phyloP scores from a whole-genome alignment of 2,329 filamentous ascomycete genomes.

The Aspergillus persii region DNA sequence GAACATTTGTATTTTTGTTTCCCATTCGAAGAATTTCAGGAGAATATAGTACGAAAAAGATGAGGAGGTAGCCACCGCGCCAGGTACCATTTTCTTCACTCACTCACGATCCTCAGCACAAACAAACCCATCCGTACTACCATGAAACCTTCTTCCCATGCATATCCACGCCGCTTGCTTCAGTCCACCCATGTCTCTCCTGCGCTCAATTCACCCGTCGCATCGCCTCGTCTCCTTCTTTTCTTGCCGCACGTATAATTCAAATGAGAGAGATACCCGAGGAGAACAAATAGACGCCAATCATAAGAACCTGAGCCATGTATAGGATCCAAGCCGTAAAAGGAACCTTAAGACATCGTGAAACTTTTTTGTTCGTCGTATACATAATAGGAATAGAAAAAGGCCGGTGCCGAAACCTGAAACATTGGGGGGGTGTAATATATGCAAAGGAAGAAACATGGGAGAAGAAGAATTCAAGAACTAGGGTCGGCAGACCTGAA shows the following conservation, averaged over 20 bases:
- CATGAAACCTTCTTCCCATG: slow-evolving; percentile 27
- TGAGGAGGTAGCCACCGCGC: slow-evolving; percentile 21
- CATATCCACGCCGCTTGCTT: slow-evolving; percentile 26
- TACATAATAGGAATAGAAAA: slow-evolving; percentile 37
- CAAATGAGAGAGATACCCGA: slow-evolving; percentile 34
- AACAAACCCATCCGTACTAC: slow-evolving; percentile 24
- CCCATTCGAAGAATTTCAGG: slow-evolving; percentile 21
- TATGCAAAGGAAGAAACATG: slow-evolving; percentile 39
- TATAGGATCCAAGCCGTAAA: slow-evolving; percentile 32
- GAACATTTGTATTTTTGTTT: slow-evolving; percentile 17
- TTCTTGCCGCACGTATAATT: slow-evolving; percentile 34
- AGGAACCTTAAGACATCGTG: slow-evolving; percentile 37
- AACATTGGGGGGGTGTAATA: slow-evolving; percentile 33
- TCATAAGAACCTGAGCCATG: slow-evolving; percentile 39
- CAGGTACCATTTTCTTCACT: slow-evolving; percentile 21
- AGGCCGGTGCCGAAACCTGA: slow-evolving; percentile 26
- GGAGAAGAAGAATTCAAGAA: slow-evolving; percentile 21
- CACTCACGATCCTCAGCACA: slow-evolving; percentile 23
- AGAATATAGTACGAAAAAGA: slow-evolving; percentile 20
- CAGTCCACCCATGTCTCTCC: slow-evolving; percentile 28
- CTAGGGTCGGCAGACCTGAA: slow-evolving; percentile 29
- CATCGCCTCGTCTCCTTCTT: slow-evolving; percentile 33
- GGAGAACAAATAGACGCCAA: slow-evolving; percentile 43
- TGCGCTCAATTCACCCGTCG: slow-evolving; percentile 30
- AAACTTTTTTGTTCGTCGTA: slow-evolving; percentile 43